Base-by-base conservation (phyloP, 2,329 filamentous ascomycete genomes). In the Magnaporthales sp. region DNA sequence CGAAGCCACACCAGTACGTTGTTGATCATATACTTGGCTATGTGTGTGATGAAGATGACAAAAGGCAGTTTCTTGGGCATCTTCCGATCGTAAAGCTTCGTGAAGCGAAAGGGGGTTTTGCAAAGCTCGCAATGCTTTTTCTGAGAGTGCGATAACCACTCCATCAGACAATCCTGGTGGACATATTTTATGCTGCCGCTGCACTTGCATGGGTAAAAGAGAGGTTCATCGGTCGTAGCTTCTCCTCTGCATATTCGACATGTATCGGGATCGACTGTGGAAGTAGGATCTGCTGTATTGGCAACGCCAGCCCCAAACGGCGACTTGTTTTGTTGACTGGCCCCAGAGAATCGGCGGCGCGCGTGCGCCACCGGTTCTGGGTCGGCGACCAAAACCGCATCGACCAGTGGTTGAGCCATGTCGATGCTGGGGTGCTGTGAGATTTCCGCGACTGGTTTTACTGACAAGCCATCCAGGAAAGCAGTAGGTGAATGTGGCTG, bases 91-190 rank as follows among this genome's bases (percentile, higher is more conserved):
- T 99, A 99, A 54, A 99, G 86, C 79, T 99, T 99, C 66, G 95
- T 99, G 81, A 99, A 99, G 68, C 93, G 91, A 75, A 98, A 99
- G 0, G 93, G 89, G 2, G 95, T 99, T 81, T 99, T 99, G 87
- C 95, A 99, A 46, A 99, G 88, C 81, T 99, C 95, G 83, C 96
- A 99, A 81, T 99, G 91, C 78, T 98, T 98, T 86, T 99, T 99
- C 77, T 99, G 93, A 1, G 95, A 98, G 78, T 99, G 96, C 64
- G 93, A 94, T 26, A 99, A 84, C 95, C 95, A 99, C 79, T 98
- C 93, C 90, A 99, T 97, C 78, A 99, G 81, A 77, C 95, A 99
- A 76, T 96, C 91, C 78, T 99, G 95, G 77, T 99, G 95, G 69
- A 99, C 95, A 74, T 91, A 97, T 80, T 97, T 97, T 80, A 99